A percentile compares a stretch with the other conserved stretches of the same genome.
phyloP scores from a whole-genome alignment of 2,329 filamentous ascomycete genomes.

The Dactylella cylindrospora region DNA sequence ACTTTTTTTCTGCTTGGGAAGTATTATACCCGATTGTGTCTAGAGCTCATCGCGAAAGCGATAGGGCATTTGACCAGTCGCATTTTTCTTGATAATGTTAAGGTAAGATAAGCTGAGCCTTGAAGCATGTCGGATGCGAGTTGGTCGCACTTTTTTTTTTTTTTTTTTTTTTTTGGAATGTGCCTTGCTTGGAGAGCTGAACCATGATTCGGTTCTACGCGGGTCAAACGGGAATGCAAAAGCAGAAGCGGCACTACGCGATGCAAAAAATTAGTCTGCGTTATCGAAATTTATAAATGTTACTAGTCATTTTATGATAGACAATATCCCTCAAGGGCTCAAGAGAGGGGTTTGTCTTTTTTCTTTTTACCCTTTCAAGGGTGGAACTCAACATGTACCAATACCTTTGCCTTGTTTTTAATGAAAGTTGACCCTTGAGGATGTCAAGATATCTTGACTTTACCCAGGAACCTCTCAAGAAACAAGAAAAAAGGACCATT shows the following conservation, averaged over 20 bases:
- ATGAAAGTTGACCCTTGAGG: neutral
- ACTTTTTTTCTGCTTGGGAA: too few relatives aligned
- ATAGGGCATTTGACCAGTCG: neutral
- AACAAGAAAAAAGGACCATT: constrained; percentile 34
- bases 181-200: constrained; percentile 31
- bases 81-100: neutral
- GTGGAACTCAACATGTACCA: neutral
- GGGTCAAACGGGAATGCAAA: constrained; percentile 45
- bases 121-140: too few relatives aligned
- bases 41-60: constrained; percentile 14
- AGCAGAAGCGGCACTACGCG: constrained; percentile 42
- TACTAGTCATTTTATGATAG: constrained; percentile 25
- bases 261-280: constrained; percentile 20
- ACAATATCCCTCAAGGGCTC: too few relatives aligned
- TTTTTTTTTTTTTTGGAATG: neutral
- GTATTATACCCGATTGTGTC: constrained; percentile 2
- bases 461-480: too few relatives aligned
- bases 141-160: too few relatives aligned
- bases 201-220: constrained; percentile 29
- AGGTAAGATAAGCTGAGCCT: constrained; percentile 8
- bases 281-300: constrained; percentile 22
- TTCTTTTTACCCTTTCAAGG: constrained; percentile 2
- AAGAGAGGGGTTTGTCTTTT: too few relatives aligned
- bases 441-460: neutral
- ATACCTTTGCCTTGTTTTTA: neutral